Evolutionary conservation across 139 green algal genomes (phyloP).

Genomic region (Protoeuglena noctilucae): DNA sequence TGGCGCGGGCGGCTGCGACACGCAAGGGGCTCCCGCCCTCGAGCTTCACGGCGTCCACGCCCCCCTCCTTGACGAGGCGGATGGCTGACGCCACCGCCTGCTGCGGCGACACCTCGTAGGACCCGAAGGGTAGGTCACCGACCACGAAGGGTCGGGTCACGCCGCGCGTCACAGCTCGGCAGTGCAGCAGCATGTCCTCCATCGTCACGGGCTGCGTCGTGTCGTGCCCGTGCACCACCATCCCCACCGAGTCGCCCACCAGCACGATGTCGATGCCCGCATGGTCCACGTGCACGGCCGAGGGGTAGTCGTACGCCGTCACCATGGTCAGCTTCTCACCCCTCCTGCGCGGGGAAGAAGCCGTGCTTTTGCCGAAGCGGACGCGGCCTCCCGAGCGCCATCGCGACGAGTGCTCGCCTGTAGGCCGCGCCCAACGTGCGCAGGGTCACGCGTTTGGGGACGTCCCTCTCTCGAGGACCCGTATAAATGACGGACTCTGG

Average conservation of each 20-base stretch:
- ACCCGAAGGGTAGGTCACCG: constrained; percentile 81
- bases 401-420: too few relatives aligned
- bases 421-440: too few relatives aligned
- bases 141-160: constrained; percentile 52
- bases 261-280: constrained; percentile 73
- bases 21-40: constrained; percentile 55
- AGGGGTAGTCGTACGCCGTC: constrained; percentile 98
- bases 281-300: constrained; percentile 71
- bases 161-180: constrained; percentile 62
- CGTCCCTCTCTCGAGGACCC: too few relatives aligned
- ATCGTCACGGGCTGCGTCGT: constrained; percentile 93
- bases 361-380: too few relatives aligned
- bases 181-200: constrained; percentile 94
- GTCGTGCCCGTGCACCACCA: constrained; percentile 98
- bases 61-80: constrained; percentile 87
- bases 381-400: too few relatives aligned
- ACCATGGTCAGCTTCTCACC: constrained; percentile 75
- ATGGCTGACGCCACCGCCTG: constrained; percentile 58
- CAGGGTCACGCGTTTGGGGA: too few relatives aligned
- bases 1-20: constrained; percentile 45
- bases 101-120: constrained; percentile 53
- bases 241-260: constrained; percentile 85
- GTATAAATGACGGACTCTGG: too few relatives aligned
- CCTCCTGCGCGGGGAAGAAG: too few relatives aligned
- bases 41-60: constrained; percentile 93